Conservation (phyloP, 176 grass and related monocot species). For the Cocos nucifera region DNA sequence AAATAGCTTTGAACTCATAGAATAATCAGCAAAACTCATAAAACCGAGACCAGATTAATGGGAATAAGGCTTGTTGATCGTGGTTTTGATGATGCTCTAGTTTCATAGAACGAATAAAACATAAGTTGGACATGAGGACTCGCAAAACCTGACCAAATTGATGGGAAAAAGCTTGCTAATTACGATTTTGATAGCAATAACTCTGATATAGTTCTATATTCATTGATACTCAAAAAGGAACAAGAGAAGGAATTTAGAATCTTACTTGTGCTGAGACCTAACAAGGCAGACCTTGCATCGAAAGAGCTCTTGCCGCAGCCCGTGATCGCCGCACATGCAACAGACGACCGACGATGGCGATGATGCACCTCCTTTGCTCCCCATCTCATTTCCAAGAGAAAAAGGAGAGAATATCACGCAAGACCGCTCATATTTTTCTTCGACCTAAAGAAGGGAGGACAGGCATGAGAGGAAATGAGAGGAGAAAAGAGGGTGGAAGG, state of each 20-base stretch:
- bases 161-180: too few relatives aligned
- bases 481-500: conserved; percentile 4
- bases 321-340: conserved; percentile 96
- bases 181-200: too few relatives aligned
- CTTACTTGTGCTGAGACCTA: conserved; percentile 85
- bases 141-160: too few relatives aligned
- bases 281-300: conserved; percentile 65
- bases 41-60: too few relatives aligned
- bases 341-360: conserved; percentile 30
- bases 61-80: too few relatives aligned
- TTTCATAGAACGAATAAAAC: neutral
- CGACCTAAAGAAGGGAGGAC: neutral
- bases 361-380: conserved; percentile 27
- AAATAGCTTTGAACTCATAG: too few relatives aligned
- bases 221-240: neutral
- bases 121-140: neutral
- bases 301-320: conserved; percentile 78
- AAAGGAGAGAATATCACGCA: neutral
- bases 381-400: conserved; percentile 23
- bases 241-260: neutral
- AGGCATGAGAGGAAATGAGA: neutral
- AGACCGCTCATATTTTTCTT: neutral
- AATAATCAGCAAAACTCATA: too few relatives aligned
- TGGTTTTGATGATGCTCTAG: neutral
- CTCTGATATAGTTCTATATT: too few relatives aligned